Evolutionary conservation across 768 basidiomycete genomes (phyloP), one percentile per base, ranked within the genome.

Genomic region (Pleurotus cornucopiae): DNA sequence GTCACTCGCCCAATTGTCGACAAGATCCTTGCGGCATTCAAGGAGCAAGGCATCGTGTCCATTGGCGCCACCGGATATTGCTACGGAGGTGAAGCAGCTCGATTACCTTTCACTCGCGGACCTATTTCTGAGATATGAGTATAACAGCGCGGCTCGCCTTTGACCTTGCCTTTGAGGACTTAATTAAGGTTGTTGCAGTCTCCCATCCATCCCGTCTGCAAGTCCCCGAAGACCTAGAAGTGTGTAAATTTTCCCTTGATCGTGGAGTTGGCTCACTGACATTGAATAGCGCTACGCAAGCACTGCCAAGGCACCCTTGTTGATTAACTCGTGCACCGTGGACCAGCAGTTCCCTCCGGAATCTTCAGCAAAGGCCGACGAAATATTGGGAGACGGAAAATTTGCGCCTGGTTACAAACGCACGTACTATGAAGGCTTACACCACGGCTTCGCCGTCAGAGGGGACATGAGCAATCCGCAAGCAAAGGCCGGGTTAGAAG

Each of bases 281-380:
- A 40, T 25, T 38, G 25, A 41, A 14, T 58, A 84, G 85, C 78
- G 71, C 74, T 82, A 82, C 65, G 61, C 69, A 46, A 52, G 61
- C 1, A 61, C 52, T 9, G 71, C 83, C 23, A 77, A 77, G 45
- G 76, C 76, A 1, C 84, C 87, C 18, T 73, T 89, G 21, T 75
- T 90, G 39, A 84, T 88, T 70, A 88, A 87, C 73, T 81, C 79
- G 43, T 87, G 86, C 70, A 73, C 78, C 37, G 40, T 64, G 30
- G 85, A 87, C 65, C 1, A 37, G 5, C 67, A 69, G 64, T 89
- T 86, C 75, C 79, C 83, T 5, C 49, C 38, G 1, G 77, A 78
- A 43, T 52, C 72, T 3, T 75, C 78, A 56, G 67, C 63, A 0
- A 58, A 71, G 48, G 81, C 83, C 2, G 82, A 84, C 54, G 63